Conservation (phyloP, 2,329 filamentous ascomycete genomes). For the Acephala macrosclerotiorum region DNA sequence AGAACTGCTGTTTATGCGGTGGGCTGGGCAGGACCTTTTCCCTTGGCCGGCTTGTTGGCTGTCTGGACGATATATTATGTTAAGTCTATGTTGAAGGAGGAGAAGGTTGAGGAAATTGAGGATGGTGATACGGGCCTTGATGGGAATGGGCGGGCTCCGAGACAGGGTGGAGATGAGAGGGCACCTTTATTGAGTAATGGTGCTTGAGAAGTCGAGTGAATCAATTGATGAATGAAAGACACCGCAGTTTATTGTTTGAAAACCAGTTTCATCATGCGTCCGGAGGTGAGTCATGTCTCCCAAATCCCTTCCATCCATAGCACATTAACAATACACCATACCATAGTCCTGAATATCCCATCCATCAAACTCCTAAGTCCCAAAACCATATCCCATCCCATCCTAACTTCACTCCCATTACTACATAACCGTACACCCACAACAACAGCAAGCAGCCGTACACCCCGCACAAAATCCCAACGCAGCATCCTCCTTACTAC, state of each 20-base stretch:
- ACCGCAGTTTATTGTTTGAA: too few relatives aligned
- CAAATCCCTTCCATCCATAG: too few relatives aligned
- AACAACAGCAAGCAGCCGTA: constrained; percentile 19
- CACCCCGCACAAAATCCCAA: constrained; percentile 21
- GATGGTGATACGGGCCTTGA: neutral
- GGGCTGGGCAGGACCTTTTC: constrained; percentile 36
- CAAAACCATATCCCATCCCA: neutral
- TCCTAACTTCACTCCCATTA: constrained; percentile 13
- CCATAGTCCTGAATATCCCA: neutral
- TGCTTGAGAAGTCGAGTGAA: too few relatives aligned
- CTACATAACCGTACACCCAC: constrained; percentile 24
- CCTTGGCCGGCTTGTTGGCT: constrained; percentile 30
- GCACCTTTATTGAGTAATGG: neutral
- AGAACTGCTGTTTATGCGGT: constrained; percentile 33
- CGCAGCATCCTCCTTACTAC: constrained; percentile 10
- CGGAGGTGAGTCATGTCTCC: too few relatives aligned
- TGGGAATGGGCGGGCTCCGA: neutral
- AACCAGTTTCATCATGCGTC: too few relatives aligned
- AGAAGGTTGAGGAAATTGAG: constrained; percentile 15
- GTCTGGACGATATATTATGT: constrained; percentile 35
- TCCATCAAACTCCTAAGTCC: neutral
- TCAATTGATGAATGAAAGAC: too few relatives aligned
- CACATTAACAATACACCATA: neutral
- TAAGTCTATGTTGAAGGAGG: constrained; percentile 23
- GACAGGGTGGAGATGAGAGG: neutral